A percentile compares a stretch with the other conserved stretches of the same genome.
These are phyloP conservation scores for Didymella arachidicola DNA, from an alignment of 2,329 filamentous ascomycete genomes.

Conservation along the genomic window DNA sequence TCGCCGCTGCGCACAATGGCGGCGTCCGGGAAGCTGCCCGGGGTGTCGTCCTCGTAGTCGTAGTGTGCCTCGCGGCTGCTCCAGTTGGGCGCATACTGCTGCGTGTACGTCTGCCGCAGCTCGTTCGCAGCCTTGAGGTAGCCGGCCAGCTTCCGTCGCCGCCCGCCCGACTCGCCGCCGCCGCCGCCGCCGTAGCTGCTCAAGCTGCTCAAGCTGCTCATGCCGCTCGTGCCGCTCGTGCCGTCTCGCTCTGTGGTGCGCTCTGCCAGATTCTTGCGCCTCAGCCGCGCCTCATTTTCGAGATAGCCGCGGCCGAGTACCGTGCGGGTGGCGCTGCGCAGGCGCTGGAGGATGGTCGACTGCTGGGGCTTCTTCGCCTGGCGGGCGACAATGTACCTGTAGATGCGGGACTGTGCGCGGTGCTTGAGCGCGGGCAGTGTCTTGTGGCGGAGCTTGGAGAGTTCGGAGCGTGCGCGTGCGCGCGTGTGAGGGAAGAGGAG, in stretches of 20 bases:
- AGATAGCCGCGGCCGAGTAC: constrained; percentile 37
- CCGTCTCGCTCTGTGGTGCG: constrained; percentile 14
- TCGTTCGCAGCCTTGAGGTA: constrained; percentile 77
- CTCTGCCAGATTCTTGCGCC: constrained; percentile 44
- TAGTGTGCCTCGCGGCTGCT: constrained; percentile 55
- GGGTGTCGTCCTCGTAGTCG: constrained; percentile 61
- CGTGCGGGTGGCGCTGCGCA: constrained; percentile 45
- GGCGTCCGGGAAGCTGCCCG: constrained; percentile 83
- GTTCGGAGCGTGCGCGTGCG: constrained; percentile 69
- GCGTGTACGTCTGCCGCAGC: constrained; percentile 71
- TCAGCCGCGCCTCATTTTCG: constrained; percentile 45
- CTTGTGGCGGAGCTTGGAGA: constrained; percentile 76
- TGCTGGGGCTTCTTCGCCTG: constrained; percentile 55
- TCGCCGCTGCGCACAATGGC: constrained; percentile 80
- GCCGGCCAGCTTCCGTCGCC: constrained; percentile 78
- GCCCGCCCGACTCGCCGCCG: constrained; percentile 68
- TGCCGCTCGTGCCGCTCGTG: too few relatives aligned
- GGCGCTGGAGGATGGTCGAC: constrained; percentile 40
- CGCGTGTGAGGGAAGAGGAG: constrained; percentile 72
- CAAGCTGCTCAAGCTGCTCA: constrained; percentile 24
- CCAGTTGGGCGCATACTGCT: constrained; percentile 60
- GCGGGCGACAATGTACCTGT: constrained; percentile 72
- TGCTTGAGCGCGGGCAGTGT: constrained; percentile 75
- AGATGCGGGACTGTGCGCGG: constrained; percentile 77
- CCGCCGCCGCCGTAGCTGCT: constrained; percentile 50